Base-by-base conservation (phyloP, 2,329 filamentous ascomycete species). In the Colletotrichum echinochloae region DNA sequence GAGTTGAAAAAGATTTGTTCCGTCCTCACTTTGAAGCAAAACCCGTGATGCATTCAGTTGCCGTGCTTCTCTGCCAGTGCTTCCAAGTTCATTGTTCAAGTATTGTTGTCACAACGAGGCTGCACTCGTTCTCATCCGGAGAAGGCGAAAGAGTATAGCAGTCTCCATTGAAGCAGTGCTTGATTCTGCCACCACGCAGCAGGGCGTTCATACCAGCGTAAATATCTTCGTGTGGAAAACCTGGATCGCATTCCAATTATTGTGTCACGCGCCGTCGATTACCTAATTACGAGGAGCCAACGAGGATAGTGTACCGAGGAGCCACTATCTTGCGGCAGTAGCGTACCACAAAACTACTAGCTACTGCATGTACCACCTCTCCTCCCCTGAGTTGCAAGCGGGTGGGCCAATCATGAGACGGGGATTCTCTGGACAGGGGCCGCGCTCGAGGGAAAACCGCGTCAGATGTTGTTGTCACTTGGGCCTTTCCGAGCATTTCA, bases 181-280 rank as follows among this genome's bases (percentile, higher is more conserved):
- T 99, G 87, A 99, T 99, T 74, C 96, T 94, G 75, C 96, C 96
- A 85, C 96, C 96, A 84, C 96, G 95, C 60, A 98, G 87, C 46
- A 99, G 83, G 72, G 96, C 96, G 78, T 91, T 98, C 96, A 99
- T 99, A 88, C 96, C 96, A 74, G 95, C 95, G 81, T 98, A 99
- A 83, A 99, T 99, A 92, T 99, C 96, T 82, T 99, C 96, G 89
- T 99, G n/a, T n/a, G n/a, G n/a, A n/a, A n/a, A n/a, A 39, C 12
- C n/a, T 37, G 54, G 33, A 18, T 55, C 9, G 20, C 52, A 33
- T 55, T 26, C 30, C 20, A 18, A 30, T 55, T 39, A 9, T 23
- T 7, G 6, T n/a, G 8, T 44, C 14, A 46, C 35, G 35, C 33
- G n/a, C 20, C 12, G 1, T 26, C 7, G 33, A 39, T 37, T 56